Conservation (phyloP, 2,329 filamentous ascomycete genomes). For the Plectosphaerella plurivora region DNA sequence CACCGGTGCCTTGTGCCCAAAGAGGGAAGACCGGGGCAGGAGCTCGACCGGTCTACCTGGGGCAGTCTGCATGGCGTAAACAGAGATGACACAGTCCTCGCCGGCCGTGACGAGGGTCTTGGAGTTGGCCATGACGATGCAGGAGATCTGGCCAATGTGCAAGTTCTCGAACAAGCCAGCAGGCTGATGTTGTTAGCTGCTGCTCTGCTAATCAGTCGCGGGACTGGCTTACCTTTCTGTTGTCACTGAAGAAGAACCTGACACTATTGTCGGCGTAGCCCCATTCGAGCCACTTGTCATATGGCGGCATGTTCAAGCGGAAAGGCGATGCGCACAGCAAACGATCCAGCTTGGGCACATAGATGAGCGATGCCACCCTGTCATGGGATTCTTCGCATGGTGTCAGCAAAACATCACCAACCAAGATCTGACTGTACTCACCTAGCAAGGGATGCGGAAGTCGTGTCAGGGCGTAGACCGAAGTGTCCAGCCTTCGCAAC, state of each 20-base stretch:
- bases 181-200: constrained; percentile 35
- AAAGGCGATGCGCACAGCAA: constrained; percentile 81
- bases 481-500: constrained; percentile 68
- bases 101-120: constrained; percentile 89
- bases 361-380: constrained; percentile 72
- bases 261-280: constrained; percentile 91
- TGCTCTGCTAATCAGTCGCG: neutral
- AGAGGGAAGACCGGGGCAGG: constrained; percentile 72
- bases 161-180: constrained; percentile 91
- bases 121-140: constrained; percentile 80
- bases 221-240: constrained; percentile 55
- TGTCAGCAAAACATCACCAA: neutral
- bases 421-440: constrained; percentile 22
- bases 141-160: constrained; percentile 84
- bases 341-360: constrained; percentile 74
- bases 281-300: constrained; percentile 94
- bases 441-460: constrained; percentile 74
- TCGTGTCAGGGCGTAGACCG: constrained; percentile 70
- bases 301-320: constrained; percentile 82
- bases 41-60: constrained; percentile 71
- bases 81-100: constrained; percentile 84
- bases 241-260: constrained; percentile 83
- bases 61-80: constrained; percentile 67
- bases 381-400: constrained; percentile 58
- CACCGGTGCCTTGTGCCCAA: constrained; percentile 84